Evolutionary conservation across 345 rosid species (phyloP), one percentile per base, ranked within the genome.

Genomic region (Alliaria petiolata): DNA sequence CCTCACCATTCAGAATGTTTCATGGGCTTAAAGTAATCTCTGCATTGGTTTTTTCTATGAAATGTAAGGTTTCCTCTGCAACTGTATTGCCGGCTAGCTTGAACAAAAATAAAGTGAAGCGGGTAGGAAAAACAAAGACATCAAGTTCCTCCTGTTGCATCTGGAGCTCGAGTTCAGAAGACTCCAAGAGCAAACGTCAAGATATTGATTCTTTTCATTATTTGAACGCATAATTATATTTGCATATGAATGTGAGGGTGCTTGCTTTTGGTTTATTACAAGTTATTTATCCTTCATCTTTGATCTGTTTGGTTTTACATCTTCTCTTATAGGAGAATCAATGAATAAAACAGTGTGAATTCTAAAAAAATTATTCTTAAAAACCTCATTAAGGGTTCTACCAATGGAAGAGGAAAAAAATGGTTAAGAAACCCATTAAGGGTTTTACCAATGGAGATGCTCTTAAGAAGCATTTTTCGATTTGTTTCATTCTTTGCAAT

Each of bases 61-160:
- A 63, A 14, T 15, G 16, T 56, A 39, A 91, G 99, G 99, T 57
- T 72, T 95, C n/a, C 63, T 95, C 42, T 91, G 91, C 88, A 89
- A 89, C 70, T 65, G 95, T 95, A 54, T 88, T 95, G 49, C 99
- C 97, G 3, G 87, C 87, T 2, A 90, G 87, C 51, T 76, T 95
- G 79, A 85, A 84, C 2, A 87, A 89, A 73, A 77, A 85, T 4
- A 89, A 83, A 78, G 83, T 91, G 66, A 82, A 79, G 38, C 75
- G 78, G 69, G 66, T 85, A 9, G 89, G 82, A 11, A 8, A 38
- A 36, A 19, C 36, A 28, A 57, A 58, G 39, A 30, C 52, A 9
- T 20, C 5, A 17, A 19, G 57, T 7, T 57, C 19, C 66, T 36
- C 3, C 13, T 12, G 19, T 17, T 40, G 61, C 62, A 33, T 62